Evolutionary conservation across 2,329 filamentous ascomycete species (phyloP).

Genomic region (Colletotrichum melonis): DNA sequence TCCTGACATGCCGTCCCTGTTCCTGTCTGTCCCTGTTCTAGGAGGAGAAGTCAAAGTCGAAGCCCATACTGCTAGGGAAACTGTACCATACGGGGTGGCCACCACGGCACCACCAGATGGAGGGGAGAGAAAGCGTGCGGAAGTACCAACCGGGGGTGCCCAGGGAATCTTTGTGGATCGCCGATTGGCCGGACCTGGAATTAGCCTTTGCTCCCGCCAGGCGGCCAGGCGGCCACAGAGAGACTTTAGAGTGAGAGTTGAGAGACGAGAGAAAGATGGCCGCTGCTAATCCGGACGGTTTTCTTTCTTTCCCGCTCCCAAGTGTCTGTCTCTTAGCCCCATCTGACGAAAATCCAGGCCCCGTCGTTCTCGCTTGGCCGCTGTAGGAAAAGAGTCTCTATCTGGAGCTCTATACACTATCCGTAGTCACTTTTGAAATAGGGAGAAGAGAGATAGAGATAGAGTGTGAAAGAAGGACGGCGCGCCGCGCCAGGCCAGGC

Average conservation of each 20-base stretch:
- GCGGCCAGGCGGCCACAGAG: too few relatives aligned
- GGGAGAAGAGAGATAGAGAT: too few relatives aligned
- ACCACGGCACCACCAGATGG: background rate
- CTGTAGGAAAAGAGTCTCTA: too few relatives aligned
- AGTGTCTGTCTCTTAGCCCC: background rate
- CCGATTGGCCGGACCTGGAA: slow-evolving; percentile 31
- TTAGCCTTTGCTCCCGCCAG: background rate
- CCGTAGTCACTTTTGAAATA: too few relatives aligned
- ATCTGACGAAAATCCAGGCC: too few relatives aligned
- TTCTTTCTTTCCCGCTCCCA: background rate
- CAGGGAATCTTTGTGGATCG: slow-evolving; percentile 16
- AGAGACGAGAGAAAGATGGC: background rate
- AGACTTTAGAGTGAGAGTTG: too few relatives aligned
- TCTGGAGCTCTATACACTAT: too few relatives aligned
- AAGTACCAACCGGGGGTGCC: slow-evolving; percentile 23
- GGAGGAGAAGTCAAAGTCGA: background rate
- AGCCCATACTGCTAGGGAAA: background rate
- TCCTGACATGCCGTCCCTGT: too few relatives aligned
- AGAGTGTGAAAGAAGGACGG: too few relatives aligned
- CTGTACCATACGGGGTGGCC: background rate
- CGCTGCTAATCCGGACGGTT: background rate
- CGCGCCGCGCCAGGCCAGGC: too few relatives aligned
- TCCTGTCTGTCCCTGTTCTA: background rate
- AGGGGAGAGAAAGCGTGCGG: slow-evolving; percentile 1
- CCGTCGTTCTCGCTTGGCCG: too few relatives aligned